Evolutionary conservation across 164 flowering plant species (phyloP).

Genomic region (Warburgia ugandensis): DNA sequence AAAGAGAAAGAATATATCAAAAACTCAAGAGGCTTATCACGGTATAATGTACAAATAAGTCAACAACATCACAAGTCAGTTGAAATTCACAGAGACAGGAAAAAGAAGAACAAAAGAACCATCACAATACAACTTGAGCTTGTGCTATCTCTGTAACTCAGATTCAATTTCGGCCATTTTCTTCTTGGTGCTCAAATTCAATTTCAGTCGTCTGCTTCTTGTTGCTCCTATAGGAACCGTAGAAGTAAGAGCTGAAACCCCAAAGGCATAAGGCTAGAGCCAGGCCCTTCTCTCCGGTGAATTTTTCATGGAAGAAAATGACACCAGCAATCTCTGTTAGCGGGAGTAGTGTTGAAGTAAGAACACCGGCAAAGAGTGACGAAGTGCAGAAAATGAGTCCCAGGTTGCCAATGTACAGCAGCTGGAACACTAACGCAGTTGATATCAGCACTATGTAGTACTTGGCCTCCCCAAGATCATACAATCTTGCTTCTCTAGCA

Average conservation of each 20-base stretch:
- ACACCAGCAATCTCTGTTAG: constrained; percentile 37
- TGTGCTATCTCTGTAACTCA: too few relatives aligned
- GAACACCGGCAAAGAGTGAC: constrained; percentile 41
- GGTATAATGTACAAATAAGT: too few relatives aligned
- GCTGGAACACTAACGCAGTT: constrained; percentile 34
- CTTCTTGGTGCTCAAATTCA: not conserved
- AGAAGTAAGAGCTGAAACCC: constrained; percentile 22
- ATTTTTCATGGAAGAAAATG: constrained; percentile 15
- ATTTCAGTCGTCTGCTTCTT: not conserved
- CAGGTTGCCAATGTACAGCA: constrained; percentile 36
- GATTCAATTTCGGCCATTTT: too few relatives aligned
- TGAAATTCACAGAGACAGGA: too few relatives aligned
- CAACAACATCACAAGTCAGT: too few relatives aligned
- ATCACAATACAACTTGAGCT: too few relatives aligned
- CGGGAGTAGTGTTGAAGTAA: constrained; percentile 36
- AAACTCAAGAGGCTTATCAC: too few relatives aligned
- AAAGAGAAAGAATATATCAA: too few relatives aligned
- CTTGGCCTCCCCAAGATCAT: constrained; percentile 32
- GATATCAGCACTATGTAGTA: constrained; percentile 35
- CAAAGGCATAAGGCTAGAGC: constrained; percentile 17
- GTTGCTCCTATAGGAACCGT: constrained; percentile 1
- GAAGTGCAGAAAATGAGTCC: constrained; percentile 46
- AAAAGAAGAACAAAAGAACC: too few relatives aligned
- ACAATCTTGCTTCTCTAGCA: constrained; percentile 40
- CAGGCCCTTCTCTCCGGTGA: constrained; percentile 19